These are phyloP conservation scores for Emericellopsis cladophorae DNA, from an alignment of 2,329 filamentous ascomycete species.

Conservation along the genomic window DNA sequence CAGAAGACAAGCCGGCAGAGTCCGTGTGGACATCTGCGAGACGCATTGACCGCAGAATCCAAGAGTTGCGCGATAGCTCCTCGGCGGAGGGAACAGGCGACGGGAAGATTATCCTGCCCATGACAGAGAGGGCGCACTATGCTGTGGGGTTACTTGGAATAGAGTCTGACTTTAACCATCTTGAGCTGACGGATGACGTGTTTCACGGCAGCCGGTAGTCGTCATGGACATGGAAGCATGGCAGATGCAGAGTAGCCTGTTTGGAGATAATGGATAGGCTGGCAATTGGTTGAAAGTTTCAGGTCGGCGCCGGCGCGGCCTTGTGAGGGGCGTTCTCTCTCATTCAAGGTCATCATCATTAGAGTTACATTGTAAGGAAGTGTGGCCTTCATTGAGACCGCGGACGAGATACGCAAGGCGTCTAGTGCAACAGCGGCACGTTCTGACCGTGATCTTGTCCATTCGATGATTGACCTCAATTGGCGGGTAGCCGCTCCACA, in stretches of 20 bases:
- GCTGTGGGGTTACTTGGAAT: slow-evolving; percentile 67
- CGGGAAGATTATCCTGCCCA: slow-evolving; percentile 42
- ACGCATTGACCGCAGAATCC: slow-evolving; percentile 37
- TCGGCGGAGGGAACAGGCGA: slow-evolving; percentile 23
- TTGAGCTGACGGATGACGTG: slow-evolving; percentile 1
- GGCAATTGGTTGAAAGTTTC: no score
- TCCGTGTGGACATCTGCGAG: slow-evolving; percentile 29
- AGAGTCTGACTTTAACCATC: slow-evolving; percentile 47
- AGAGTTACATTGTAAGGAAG: no score
- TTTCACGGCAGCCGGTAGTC: slow-evolving; percentile 1
- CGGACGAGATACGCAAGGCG: no score
- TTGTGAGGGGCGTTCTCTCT: no score
- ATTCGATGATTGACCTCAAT: slow-evolving; percentile 23
- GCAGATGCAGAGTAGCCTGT: no score
- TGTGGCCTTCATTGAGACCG: no score
- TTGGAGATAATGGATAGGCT: no score
- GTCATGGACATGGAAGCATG: no score
- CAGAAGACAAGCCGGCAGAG: neutral
- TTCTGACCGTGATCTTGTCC: no score
- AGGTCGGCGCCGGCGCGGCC: no score
- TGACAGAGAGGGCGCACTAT: slow-evolving; percentile 54
- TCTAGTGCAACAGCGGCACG: no score
- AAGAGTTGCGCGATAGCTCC: slow-evolving; percentile 21
- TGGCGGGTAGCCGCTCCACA: slow-evolving; percentile 67
- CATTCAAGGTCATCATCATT: no score